Evolutionary conservation across 768 basidiomycete species (phyloP).

Genomic region (Royoungia palumana): DNA sequence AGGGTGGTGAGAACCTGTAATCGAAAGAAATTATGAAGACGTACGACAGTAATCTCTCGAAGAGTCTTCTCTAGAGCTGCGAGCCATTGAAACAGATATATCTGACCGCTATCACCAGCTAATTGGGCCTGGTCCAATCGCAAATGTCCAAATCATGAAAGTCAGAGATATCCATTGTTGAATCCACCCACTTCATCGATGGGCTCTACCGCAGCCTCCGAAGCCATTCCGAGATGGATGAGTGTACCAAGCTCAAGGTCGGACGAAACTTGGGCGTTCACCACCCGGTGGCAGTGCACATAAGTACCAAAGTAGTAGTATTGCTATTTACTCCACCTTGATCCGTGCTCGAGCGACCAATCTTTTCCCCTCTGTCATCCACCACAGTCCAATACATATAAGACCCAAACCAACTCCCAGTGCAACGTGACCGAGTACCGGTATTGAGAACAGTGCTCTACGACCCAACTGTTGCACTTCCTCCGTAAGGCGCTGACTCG

Average conservation of each 20-base stretch:
- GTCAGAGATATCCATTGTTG: not conserved
- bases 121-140: slow-evolving; percentile 58
- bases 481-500: slow-evolving; percentile 13
- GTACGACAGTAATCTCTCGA: slow-evolving; percentile 47
- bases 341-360: slow-evolving; percentile 17
- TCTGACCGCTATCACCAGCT: slow-evolving; percentile 70
- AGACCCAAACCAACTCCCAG: slow-evolving; percentile 27
- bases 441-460: slow-evolving; percentile 18
- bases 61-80: slow-evolving; percentile 60
- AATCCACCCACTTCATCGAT: slow-evolving; percentile 31
- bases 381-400: slow-evolving; percentile 27
- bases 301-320: not conserved
- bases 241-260: not conserved
- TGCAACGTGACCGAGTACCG: slow-evolving; percentile 24
- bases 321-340: slow-evolving; percentile 20
- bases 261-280: not conserved
- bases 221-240: slow-evolving; percentile 22
- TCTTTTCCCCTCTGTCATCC: slow-evolving; percentile 27
- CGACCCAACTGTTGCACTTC: slow-evolving; percentile 14
- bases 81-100: slow-evolving; percentile 85
- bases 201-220: slow-evolving; percentile 25
- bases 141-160: slow-evolving; percentile 11
- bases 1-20: slow-evolving; percentile 1
- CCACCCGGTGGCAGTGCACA: slow-evolving; percentile 19
- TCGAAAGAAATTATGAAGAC: slow-evolving; percentile 22